phyloP scores from a whole-genome alignment of 2,329 filamentous ascomycete genomes.

The Phoma sp. region DNA sequence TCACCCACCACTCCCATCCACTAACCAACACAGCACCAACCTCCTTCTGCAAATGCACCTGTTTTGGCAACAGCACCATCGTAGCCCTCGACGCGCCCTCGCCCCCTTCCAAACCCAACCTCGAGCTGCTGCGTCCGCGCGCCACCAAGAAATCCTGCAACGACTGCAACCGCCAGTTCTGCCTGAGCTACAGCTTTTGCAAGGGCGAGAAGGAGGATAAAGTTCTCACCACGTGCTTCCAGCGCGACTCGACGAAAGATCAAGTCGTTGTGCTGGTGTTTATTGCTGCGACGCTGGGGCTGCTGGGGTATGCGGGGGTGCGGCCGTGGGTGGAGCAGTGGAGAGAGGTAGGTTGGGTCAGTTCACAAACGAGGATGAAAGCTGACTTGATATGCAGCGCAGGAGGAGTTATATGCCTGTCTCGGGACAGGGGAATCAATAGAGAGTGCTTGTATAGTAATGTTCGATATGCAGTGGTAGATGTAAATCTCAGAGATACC shows the following conservation, averaged over 20 bases:
- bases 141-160: slow-evolving; percentile 61
- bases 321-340: slow-evolving; percentile 66
- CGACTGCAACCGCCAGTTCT: slow-evolving; percentile 73
- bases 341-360: slow-evolving; percentile 54
- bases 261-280: slow-evolving; percentile 71
- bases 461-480: slow-evolving; percentile 29
- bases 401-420: slow-evolving; percentile 61
- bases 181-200: slow-evolving; percentile 67
- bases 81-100: slow-evolving; percentile 64
- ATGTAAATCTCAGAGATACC: slow-evolving; percentile 39
- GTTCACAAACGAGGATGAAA: background rate
- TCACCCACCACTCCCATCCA: background rate
- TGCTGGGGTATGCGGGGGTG: slow-evolving; percentile 66
- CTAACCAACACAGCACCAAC: slow-evolving; percentile 54
- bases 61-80: slow-evolving; percentile 71
- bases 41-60: slow-evolving; percentile 76
- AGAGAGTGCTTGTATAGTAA: background rate
- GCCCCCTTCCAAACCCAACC: slow-evolving; percentile 31
- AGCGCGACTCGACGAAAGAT: slow-evolving; percentile 72
- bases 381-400: slow-evolving; percentile 5
- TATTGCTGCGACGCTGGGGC: slow-evolving; percentile 66
- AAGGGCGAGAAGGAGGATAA: slow-evolving; percentile 68
- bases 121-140: slow-evolving; percentile 36
- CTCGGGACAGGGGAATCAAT: slow-evolving; percentile 43
- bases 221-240: slow-evolving; percentile 71